A percentile compares a stretch with the other conserved stretches of the same genome.
These are phyloP conservation scores for Penicillium malachiteum DNA, from an alignment of 495 filamentous ascomycete genomes.

Conservation along the genomic window DNA sequence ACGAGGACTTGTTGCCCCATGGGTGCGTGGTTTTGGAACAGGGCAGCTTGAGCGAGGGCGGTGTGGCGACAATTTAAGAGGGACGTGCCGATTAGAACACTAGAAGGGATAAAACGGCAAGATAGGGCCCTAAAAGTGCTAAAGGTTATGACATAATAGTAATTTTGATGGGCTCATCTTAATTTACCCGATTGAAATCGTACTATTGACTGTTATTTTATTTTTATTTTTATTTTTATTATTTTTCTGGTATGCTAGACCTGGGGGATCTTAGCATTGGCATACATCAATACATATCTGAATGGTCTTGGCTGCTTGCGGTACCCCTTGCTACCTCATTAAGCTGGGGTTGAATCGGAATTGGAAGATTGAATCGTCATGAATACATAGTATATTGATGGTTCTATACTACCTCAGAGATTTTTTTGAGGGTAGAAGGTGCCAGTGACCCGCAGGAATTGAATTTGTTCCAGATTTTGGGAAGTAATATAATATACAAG, in stretches of 20 bases:
- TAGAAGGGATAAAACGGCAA: neutral
- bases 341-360: neutral
- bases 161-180: conserved; percentile 4
- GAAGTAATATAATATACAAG: neutral
- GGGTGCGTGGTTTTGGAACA: conserved; percentile 19
- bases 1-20: conserved; percentile 19
- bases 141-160: conserved; percentile 21
- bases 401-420: neutral
- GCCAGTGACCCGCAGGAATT: neutral
- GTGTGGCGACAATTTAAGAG: neutral
- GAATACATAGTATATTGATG: neutral
- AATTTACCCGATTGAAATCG: neutral
- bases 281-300: conserved; percentile 11
- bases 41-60: conserved; percentile 26
- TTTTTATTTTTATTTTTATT: neutral
- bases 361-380: too few relatives aligned
- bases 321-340: conserved; percentile 17
- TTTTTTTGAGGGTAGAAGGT: too few relatives aligned
- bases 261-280: conserved; percentile 9
- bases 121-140: neutral
- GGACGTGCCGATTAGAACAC: conserved; percentile 15
- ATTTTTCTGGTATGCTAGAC: neutral
- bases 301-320: conserved; percentile 20
- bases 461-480: neutral
- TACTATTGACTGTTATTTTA: neutral